Percentiles rank a stretch among this genome's conserved stretches.
These are phyloP conservation scores for Toxicodendron radicans DNA, from an alignment of 345 rosid genomes.

Conservation along the genomic window DNA sequence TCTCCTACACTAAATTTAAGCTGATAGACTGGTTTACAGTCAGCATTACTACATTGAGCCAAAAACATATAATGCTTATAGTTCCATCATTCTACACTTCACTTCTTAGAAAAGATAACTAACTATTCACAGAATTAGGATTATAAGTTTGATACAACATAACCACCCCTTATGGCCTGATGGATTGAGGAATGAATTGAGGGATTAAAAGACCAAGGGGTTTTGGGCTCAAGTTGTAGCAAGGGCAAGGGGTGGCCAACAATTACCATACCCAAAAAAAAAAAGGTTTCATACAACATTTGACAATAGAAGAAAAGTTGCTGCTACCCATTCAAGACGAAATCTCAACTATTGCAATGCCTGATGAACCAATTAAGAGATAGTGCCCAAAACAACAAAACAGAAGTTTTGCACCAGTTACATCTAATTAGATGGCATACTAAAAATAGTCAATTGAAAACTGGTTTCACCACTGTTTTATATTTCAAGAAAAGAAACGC, in stretches of 20 bases:
- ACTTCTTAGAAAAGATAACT: neutral
- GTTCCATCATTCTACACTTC: neutral
- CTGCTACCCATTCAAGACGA: neutral
- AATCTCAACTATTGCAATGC: neutral
- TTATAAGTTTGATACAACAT: neutral
- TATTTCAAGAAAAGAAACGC: neutral
- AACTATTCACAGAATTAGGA: neutral
- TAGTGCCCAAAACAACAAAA: neutral
- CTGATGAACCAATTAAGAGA: neutral
- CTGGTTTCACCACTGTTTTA: neutral
- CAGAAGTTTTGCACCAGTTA: neutral
- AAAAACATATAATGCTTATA: neutral
- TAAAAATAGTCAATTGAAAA: neutral
- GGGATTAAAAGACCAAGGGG: too few relatives aligned
- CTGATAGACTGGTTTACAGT: neutral
- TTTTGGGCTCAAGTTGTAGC: too few relatives aligned
- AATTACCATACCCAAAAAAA: too few relatives aligned
- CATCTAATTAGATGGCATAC: neutral
- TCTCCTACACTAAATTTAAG: neutral
- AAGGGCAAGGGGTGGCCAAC: too few relatives aligned
- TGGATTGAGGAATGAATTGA: too few relatives aligned
- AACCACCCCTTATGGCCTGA: too few relatives aligned
- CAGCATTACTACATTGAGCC: neutral
- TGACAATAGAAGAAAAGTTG: neutral
- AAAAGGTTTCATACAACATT: too few relatives aligned